Percentiles rank a stretch among this genome's conserved stretches.
Evolutionary conservation across 305 asterid genomes (phyloP).

Genomic region (Fraxinus xanthoxyloides): DNA sequence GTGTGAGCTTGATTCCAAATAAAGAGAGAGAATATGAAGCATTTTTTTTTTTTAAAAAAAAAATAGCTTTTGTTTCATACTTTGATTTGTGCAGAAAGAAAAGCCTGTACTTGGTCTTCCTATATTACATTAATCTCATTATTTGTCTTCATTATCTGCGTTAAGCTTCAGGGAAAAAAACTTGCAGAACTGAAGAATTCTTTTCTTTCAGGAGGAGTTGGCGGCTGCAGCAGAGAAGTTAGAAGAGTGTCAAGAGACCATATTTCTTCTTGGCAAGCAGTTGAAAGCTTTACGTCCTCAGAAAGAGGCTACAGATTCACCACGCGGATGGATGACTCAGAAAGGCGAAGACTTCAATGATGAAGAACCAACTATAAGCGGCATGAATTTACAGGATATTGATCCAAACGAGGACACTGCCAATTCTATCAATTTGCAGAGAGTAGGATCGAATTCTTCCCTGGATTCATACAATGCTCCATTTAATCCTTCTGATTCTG

Average conservation of each 20-base stretch:
- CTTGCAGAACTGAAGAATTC: not conserved
- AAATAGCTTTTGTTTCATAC: not conserved
- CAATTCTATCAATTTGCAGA: conserved; percentile 38
- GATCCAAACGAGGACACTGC: conserved; percentile 52
- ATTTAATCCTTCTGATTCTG: conserved; percentile 61
- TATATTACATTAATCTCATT: not conserved
- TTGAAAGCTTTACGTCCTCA: conserved; percentile 72
- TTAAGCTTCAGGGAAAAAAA: not conserved
- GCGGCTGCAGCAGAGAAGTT: conserved; percentile 89
- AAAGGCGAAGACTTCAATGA: conserved; percentile 39
- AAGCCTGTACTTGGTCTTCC: not conserved
- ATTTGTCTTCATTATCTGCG: not conserved
- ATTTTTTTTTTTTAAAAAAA: too few relatives aligned
- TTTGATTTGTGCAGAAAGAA: not conserved
- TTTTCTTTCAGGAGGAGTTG: conserved; percentile 65
- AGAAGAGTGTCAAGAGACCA: conserved; percentile 92
- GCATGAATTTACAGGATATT: conserved; percentile 42
- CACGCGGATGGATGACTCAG: conserved; percentile 33
- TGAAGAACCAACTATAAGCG: conserved; percentile 56
- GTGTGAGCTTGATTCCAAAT: not conserved
- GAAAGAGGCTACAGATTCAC: conserved; percentile 42
- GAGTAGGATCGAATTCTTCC: conserved; percentile 61
- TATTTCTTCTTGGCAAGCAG: conserved; percentile 84
- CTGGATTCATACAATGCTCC: conserved; percentile 36
- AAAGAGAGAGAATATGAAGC: not conserved